A percentile compares a stretch with the other conserved stretches of the same genome.
Evolutionary conservation across 2,329 filamentous ascomycete genomes (phyloP).

Genomic region (Penicillium paneum): DNA sequence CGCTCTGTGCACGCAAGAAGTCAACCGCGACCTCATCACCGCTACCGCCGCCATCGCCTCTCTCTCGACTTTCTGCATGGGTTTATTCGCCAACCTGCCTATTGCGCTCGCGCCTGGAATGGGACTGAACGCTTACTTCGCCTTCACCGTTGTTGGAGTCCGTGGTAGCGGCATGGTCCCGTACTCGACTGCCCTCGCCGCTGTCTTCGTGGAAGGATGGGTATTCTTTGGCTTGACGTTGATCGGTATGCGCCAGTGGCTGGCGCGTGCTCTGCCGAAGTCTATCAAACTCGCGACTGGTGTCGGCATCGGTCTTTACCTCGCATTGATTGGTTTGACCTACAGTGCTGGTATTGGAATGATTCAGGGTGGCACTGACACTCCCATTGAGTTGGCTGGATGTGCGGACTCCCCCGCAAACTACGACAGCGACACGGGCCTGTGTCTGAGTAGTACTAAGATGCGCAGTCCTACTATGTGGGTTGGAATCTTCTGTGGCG

Average conservation of each 20-base stretch:
- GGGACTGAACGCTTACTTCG: constrained; percentile 84
- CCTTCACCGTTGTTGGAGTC: constrained; percentile 74
- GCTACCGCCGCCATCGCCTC: constrained; percentile 80
- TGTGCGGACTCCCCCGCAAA: constrained; percentile 49
- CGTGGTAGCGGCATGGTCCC: constrained; percentile 71
- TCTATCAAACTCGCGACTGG: constrained; percentile 85
- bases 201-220: constrained; percentile 84
- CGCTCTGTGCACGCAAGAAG: constrained; percentile 47
- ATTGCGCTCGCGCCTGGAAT: constrained; percentile 71
- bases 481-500: constrained; percentile 84
- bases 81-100: constrained; percentile 75
- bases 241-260: constrained; percentile 80
- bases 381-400: constrained; percentile 72
- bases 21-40: constrained; percentile 78
- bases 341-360: constrained; percentile 81
- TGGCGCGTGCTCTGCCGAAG: constrained; percentile 75
- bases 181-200: constrained; percentile 73
- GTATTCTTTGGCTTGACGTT: constrained; percentile 78
- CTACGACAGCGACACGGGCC: constrained; percentile 41
- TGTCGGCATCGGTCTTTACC: constrained; percentile 80
- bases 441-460: constrained; percentile 64
- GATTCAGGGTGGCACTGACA: constrained; percentile 64
- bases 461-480: constrained; percentile 83
- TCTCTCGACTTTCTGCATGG: constrained; percentile 78
- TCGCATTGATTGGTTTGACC: constrained; percentile 62